phyloP scores from a whole-genome alignment of 345 rosid genomes.

The Arabis alpina region DNA sequence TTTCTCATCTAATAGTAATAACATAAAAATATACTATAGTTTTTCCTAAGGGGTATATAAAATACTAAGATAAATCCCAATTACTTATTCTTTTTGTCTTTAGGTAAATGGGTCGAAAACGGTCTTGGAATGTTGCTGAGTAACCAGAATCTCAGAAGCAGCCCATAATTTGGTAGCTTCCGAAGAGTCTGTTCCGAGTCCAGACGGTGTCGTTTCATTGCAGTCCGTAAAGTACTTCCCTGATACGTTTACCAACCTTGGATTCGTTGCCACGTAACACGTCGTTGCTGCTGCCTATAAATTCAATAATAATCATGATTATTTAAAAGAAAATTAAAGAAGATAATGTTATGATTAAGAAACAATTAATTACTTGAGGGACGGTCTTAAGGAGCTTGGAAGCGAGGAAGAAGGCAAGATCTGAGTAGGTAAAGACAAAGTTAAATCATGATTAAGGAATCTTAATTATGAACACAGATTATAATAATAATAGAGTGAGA shows the following conservation, averaged over 20 bases:
- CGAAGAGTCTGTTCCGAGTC: constrained; percentile 62
- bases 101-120: constrained; percentile 49
- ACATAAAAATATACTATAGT: background rate
- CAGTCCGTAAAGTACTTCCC: constrained; percentile 94
- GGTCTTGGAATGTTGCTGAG: constrained; percentile 56
- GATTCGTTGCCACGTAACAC: constrained; percentile 79
- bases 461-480: background rate
- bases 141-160: constrained; percentile 79
- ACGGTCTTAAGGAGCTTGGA: constrained; percentile 88
- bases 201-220: constrained; percentile 77
- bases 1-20: constrained; percentile 7
- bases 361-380: constrained; percentile 64
- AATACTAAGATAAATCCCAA: no score
- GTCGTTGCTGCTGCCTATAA: constrained; percentile 94
- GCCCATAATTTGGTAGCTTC: constrained; percentile 87
- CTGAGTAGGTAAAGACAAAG: constrained; percentile 50
- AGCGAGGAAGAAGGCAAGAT: constrained; percentile 76
- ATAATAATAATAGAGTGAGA: background rate
- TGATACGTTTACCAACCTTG: constrained; percentile 56
- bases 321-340: background rate
- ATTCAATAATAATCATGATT: constrained; percentile 7
- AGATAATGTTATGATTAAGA: background rate
- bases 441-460: constrained; percentile 20
- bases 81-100: background rate
- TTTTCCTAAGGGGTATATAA: constrained; percentile 27